Base-by-base conservation (phyloP, 1,284 basidiomycete species). In the Rhodofomes roseus region DNA sequence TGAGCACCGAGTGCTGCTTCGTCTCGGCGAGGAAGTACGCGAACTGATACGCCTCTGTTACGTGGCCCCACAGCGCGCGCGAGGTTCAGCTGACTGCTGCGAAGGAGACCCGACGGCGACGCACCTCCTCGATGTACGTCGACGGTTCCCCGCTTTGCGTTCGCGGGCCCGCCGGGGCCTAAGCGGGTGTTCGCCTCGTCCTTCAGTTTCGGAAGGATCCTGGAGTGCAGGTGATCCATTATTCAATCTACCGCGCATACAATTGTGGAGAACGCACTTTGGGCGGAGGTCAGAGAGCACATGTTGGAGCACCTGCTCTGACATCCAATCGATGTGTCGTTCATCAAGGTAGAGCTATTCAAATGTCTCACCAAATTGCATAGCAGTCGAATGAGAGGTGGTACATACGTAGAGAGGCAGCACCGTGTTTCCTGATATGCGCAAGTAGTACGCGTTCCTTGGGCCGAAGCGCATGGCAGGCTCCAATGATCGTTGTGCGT, bases 271-370 rank as follows among this genome's bases (percentile, higher is more conserved):
- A 20, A 65, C 81, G 64, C 61, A 91, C 90, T 84, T 73, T 60
- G 87, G 87, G 65, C 86, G 79, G 50, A 92, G 71, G 68, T 92
- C 90, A 16, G 82, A 79, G 2, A 92, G 77, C 25, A 92, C 86
- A 66, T 84, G 81, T 66, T 91, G 89, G 14, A 92, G 74, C 44
- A 86, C 76, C 27, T 74, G 65, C 62, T 92, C 89, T 6, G 87
- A 84, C 90, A 92, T 92, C 90, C 90, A 92, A 48, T 83, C 78
- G 18, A 87, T 69, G 73, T 92, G 90, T n/a, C 82, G 80, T 63
- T 89, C 87, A 68, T 92, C 90, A 16, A 92, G 79, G 70, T 91
- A 92, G 14, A 92, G 71, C 89, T 90, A 54, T 37, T 41, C 31
- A 58, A 4, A 6, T 29, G 51, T 29, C 25, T 48, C 2, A 43